phyloP scores from a whole-genome alignment of 805 yeast species.

The Blastobotrys chiropterorum region DNA sequence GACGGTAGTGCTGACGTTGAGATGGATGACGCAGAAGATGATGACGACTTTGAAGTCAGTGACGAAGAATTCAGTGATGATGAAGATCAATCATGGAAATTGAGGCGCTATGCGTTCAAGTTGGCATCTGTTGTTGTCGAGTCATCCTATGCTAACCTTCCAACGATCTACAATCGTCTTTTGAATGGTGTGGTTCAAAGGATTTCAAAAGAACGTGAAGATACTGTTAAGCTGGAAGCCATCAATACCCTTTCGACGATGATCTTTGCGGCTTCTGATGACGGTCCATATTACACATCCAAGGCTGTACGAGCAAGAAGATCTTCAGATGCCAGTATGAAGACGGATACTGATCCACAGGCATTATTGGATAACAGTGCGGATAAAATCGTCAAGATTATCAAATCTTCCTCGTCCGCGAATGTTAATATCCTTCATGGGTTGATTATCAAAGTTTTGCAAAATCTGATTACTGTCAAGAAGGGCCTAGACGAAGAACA shows the following conservation, averaged over 20 bases:
- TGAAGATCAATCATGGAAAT: conserved; percentile 57
- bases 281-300: conserved; percentile 33
- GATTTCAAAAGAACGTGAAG: conserved; percentile 28
- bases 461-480: conserved; percentile 7
- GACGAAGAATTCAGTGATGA: conserved; percentile 34
- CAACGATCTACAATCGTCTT: conserved; percentile 25
- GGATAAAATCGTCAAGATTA: conserved; percentile 7
- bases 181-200: conserved; percentile 40
- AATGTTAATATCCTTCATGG: conserved; percentile 8
- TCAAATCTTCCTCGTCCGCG: conserved; percentile 2
- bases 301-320: conserved; percentile 17
- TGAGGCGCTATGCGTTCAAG: conserved; percentile 48
- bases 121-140: conserved; percentile 37
- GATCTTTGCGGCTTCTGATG: conserved; percentile 36
- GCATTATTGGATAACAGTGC: conserved; percentile 5
- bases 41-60: conserved; percentile 32
- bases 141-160: conserved; percentile 34
- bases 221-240: conserved; percentile 46
- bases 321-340: conserved; percentile 24
- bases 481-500: conserved; percentile 6
- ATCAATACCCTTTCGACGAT: conserved; percentile 40
- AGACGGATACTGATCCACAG: conserved; percentile 21
- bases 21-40: conserved; percentile 27
- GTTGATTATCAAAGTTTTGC: conserved; percentile 6
- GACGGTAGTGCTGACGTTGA: conserved; percentile 34